Evolutionary conservation across 257 asterid species (phyloP), one percentile per base, ranked within the genome.

Genomic region (Haberlea rhodopensis): DNA sequence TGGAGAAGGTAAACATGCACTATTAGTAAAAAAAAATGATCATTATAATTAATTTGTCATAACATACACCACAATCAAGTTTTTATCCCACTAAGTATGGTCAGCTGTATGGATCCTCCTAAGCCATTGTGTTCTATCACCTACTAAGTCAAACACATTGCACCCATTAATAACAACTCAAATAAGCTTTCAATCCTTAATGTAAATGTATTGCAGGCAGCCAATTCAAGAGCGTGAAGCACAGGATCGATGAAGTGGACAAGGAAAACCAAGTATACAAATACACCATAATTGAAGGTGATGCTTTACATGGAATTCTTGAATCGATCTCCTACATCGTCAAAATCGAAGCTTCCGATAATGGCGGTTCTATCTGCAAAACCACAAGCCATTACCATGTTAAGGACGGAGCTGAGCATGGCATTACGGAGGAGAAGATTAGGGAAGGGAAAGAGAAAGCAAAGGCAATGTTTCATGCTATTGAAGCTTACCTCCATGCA

Each of bases 341-440:
- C 13, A 77, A 74, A 58, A 23, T 86, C 20, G 76, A 72, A 6
- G 70, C 68, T 1, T 67, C 77, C 0, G 73, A 63, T 0, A 56
- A 73, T 8, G 90, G 85, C 2, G 94, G 94, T 2, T 86, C 83
- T 13, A n/a, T 76, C 2, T 60, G 67, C 68, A 80, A 75, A 40
- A 65, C 43, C 56, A 69, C 8, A 1, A 71, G 65, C 73, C 59
- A 31, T 1, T 76, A 70, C 73, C 51, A 78, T 71, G n/a, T 72
- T 28, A 83, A 84, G 31, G 69, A 59, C 6, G 80, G 75, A n/a
- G n/a, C n/a, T 16, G 67, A 51, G 8, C 71, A 66, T 48, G 16
- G 60, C 24, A 65, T 72, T 4, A 45, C 67, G 0, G 65, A 69
- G 57, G 89, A 83, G 11, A 70, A 70, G 53, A 63, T 73, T 31